Evolutionary conservation across 2,329 filamentous ascomycete genomes (phyloP).

Genomic region (Sarocladium kiliense): DNA sequence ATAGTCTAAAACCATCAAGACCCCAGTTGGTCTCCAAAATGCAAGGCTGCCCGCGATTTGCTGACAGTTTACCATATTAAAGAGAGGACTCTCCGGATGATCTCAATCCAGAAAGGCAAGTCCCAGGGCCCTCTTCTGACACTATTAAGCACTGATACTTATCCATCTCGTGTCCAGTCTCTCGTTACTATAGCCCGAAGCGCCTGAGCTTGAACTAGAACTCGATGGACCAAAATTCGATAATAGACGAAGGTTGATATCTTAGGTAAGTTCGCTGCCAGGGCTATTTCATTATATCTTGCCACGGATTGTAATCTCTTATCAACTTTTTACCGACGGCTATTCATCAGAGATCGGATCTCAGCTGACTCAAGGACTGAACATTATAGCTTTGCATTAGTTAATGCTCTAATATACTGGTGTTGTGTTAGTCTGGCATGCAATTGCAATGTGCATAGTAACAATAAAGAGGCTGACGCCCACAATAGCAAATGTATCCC

Average conservation of each 20-base stretch:
- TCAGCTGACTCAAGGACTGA: conserved; percentile 8
- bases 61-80: not conserved
- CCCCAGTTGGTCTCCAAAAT: not conserved
- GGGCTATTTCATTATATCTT: conserved; percentile 30
- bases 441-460: too few species aligned
- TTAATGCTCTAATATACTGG: conserved; percentile 28
- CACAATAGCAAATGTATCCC: conserved; percentile 28
- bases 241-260: conserved; percentile 30
- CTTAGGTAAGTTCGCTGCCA: conserved; percentile 22
- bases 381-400: conserved; percentile 26
- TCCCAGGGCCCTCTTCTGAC: too few species aligned
- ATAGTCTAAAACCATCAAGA: not conserved
- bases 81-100: not conserved
- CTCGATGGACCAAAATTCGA: conserved; percentile 20
- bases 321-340: conserved; percentile 27
- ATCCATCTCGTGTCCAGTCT: not conserved
- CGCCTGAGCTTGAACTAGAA: conserved; percentile 18
- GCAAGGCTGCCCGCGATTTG: not conserved
- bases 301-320: conserved; percentile 33
- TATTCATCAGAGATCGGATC: conserved; percentile 30
- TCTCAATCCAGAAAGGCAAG: not conserved
- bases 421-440: conserved; percentile 23
- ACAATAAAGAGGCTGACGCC: not conserved
- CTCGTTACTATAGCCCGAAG: not conserved
- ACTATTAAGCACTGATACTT: too few species aligned